Base-by-base conservation (phyloP, 805 yeast genomes). In the Debaryomyces hansenii region DNA sequence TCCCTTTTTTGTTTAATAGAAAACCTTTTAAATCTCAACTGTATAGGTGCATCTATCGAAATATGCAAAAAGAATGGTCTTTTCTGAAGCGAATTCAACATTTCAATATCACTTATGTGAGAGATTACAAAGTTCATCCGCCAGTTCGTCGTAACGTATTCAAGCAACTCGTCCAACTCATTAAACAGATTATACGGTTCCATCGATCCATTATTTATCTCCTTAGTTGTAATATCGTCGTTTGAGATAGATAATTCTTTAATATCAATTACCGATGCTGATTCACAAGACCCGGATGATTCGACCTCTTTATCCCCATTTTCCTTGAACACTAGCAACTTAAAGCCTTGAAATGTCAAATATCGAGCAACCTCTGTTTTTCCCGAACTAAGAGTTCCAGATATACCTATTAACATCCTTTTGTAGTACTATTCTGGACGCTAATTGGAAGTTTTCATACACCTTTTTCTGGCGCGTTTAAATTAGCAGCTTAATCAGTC, bases 31-130 rank as follows among this genome's bases (percentile, higher is more conserved):
- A 60, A 69, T 41, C 95, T 72, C 31, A 78, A 52, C 10, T 59
- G 58, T 11, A 82, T 55, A 1, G 96, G 87, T 0, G 96, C 89
- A 56, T 88, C 96, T 1, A 89, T 71, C 5, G 88, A 77, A 3
- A 91, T 55, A 60, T 90, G 96, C 20, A 90, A 74, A 59, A 90
- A 90, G 60, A 88, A 91, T 0, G 97, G 97, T 46, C 96, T 69
- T 50, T 84, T 82, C 29, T 77, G 70, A 4, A 87, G 63, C 20
- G 63, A 66, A 2, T 72, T 69, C 20, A 86, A 69, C 41, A 76
- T 60, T 4, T 62, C 65, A 11, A 75, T 51, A 18, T 70, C 70
- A 2, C 65, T 62, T 10, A 86, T 69, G 45, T 80, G 79, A 0
- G 79, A 63, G 3, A 86, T 58, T 2, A 88, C 95, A 56, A 70